phyloP scores from a whole-genome alignment of 257 asterid species.

The Solanum paucissectum region DNA sequence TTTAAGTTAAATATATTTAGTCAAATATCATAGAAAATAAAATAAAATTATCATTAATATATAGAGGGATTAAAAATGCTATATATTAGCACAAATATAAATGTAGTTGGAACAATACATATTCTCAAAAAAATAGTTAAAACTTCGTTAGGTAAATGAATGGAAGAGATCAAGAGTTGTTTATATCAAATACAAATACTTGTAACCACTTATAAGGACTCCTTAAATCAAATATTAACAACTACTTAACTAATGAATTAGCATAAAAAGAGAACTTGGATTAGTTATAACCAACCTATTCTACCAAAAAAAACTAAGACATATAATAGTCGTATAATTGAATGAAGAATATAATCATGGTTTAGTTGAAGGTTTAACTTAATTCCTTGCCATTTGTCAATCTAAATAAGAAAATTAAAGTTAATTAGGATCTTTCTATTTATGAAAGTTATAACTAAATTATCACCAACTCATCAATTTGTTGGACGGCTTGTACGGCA shows the following conservation, averaged over 20 bases:
- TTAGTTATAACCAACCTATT: background rate
- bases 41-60: background rate
- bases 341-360: background rate
- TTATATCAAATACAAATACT: background rate
- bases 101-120: background rate
- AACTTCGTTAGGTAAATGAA: background rate
- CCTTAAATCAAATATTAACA: background rate
- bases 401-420: background rate
- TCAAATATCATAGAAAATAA: background rate
- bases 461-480: background rate
- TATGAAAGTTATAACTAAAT: background rate
- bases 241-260: background rate
- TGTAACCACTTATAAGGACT: background rate
- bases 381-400: background rate
- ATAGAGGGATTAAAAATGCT: background rate
- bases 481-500: background rate
- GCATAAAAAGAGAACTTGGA: background rate
- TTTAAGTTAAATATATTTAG: background rate
- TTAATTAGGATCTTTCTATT: background rate
- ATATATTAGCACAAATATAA: background rate
- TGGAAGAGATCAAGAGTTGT: background rate
- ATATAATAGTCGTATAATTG: conserved; percentile 23
- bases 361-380: conserved; percentile 1
- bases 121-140: background rate
- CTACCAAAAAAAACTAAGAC: background rate